Base-by-base conservation (phyloP, 1,284 basidiomycete species). In the Trametes sp. region DNA sequence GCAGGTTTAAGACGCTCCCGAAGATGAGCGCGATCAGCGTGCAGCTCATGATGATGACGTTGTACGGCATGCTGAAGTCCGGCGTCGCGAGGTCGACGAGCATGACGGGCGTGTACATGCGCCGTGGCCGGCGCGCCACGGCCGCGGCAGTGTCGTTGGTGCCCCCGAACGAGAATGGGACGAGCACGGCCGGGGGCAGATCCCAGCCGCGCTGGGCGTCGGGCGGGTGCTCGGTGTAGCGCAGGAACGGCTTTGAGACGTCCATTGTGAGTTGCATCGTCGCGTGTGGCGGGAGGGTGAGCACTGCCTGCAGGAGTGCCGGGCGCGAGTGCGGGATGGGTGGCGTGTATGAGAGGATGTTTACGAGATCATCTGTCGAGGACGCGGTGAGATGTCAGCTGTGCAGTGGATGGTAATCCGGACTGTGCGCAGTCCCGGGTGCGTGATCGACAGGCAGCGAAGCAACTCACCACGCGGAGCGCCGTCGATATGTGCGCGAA, bases 11-110 rank as follows among this genome's bases (percentile, higher is more conserved):
- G 50, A 97, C 79, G 68, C 88, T 93, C 44, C 97, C 97, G 76
- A 99, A 98, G 65, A 97, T 91, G 64, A 98, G 86, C 36, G 97
- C 96, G 64, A 96, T 86, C 52, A 98, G 81, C 10, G 95, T 96
- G 72, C 90, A 94, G 60, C 88, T 95, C 82, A 98, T 92, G 72
- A 98, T 97, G 76, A 98, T 98, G 65, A 98, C 96, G 77, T 98
- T 99, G 80, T 98, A 99, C 13, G 97, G 96, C 96, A 99, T 98
- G 73, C 93, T 96, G 77, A 99, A 99, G 78, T 99, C 97, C 0
- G 98, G 98, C 9, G 95, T 96, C 9, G 97, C 93, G 26, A 98
- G 83, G 75, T 98, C 94, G 45, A 98, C 87, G 28, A 99, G 85
- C 21, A 95, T 82, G 13, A 90, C 84, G 0, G 87, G 81, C 1